Conservation (phyloP, 148 eudicot species). For the Hydrangea macrophylla region DNA sequence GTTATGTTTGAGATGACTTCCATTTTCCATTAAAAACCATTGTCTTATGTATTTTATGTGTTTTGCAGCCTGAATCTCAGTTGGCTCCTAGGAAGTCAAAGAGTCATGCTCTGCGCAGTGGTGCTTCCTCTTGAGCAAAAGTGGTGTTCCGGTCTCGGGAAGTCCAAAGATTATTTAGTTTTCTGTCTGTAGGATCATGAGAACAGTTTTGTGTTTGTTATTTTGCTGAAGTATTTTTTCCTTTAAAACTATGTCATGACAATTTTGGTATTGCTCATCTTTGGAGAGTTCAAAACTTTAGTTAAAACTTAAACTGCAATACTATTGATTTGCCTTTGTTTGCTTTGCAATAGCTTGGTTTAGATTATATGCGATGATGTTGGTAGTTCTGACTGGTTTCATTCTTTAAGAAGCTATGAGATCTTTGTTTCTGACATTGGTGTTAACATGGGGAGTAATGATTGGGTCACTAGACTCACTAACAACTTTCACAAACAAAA, state of each 20-base stretch:
- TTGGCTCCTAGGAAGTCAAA: constrained; percentile 43
- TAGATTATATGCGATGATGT: too few relatives aligned
- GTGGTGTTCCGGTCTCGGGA: not conserved
- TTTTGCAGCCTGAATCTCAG: constrained; percentile 48
- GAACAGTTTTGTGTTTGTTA: not conserved
- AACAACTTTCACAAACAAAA: too few relatives aligned
- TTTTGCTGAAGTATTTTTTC: not conserved
- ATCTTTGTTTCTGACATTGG: too few relatives aligned
- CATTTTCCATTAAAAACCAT: not conserved
- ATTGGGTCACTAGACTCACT: too few relatives aligned
- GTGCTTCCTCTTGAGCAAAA: constrained; percentile 14
- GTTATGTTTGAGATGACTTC: not conserved
- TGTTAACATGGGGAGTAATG: too few relatives aligned
- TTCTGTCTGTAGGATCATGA: not conserved
- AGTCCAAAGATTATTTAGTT: not conserved
- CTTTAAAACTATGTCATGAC: not conserved
- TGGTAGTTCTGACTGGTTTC: too few relatives aligned
- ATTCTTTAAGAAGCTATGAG: too few relatives aligned
- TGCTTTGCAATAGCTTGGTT: too few relatives aligned
- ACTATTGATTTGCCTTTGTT: not conserved
- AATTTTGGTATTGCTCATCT: not conserved
- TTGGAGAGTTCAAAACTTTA: not conserved
- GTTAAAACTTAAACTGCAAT: not conserved
- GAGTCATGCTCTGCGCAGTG: constrained; percentile 24
- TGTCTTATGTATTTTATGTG: not conserved